Evolutionary conservation across 306 rosid genomes (phyloP).

Genomic region (Cucurbita pepo): DNA sequence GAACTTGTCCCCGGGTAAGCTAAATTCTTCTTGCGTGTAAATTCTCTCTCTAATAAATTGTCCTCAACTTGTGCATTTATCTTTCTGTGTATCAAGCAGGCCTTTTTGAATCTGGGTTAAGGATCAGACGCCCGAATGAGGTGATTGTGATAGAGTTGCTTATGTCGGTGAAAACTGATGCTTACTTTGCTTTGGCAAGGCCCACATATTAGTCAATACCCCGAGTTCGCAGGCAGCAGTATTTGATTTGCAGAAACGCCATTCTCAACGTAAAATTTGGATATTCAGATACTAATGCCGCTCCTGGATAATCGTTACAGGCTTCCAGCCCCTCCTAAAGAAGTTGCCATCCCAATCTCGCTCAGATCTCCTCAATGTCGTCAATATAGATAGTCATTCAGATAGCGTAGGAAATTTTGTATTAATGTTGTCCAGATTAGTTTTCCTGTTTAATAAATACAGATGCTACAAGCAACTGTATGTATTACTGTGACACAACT

Average conservation of each 20-base stretch:
- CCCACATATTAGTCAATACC: slow-evolving; percentile 15
- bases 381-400: background rate
- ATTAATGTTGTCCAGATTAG: background rate
- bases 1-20: slow-evolving; percentile 64
- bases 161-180: slow-evolving; percentile 56
- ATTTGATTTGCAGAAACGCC: background rate
- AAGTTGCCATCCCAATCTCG: background rate
- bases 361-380: background rate
- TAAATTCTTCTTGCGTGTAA: background rate
- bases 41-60: background rate
- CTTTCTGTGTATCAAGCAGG: slow-evolving; percentile 29
- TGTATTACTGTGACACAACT: background rate
- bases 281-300: background rate
- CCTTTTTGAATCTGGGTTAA: slow-evolving; percentile 59
- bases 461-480: background rate
- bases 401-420: background rate
- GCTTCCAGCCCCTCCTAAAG: background rate
- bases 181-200: slow-evolving; percentile 65
- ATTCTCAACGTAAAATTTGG: background rate
- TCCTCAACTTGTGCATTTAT: background rate
- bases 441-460: background rate
- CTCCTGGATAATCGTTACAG: background rate
- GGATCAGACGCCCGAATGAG: slow-evolving; percentile 30
- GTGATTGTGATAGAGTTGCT: slow-evolving; percentile 56
- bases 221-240: background rate